phyloP scores from a whole-genome alignment of 1,284 basidiomycete genomes.

The Flammula alnicola region DNA sequence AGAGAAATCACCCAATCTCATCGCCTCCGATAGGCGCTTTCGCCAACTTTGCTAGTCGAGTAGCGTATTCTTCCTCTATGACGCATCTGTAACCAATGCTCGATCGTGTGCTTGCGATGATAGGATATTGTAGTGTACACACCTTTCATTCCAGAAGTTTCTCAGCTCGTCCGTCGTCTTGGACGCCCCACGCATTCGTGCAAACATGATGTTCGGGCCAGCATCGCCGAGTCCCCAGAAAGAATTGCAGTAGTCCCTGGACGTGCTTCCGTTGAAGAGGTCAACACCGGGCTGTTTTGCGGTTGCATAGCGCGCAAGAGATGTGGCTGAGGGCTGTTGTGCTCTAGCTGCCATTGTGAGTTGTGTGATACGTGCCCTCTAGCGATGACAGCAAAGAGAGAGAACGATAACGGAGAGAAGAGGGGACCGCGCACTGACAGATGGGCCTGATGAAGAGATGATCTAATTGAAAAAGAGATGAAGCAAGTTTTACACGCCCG shows the following conservation, averaged over 20 bases:
- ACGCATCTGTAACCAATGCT: slow-evolving; percentile 52
- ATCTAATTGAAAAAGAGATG: slow-evolving; percentile 10
- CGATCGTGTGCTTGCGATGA: slow-evolving; percentile 12
- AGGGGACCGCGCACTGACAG: slow-evolving; percentile 13
- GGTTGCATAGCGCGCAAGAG: slow-evolving; percentile 64
- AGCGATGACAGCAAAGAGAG: slow-evolving; percentile 1
- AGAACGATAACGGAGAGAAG: slow-evolving; percentile 10
- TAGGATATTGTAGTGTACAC: slow-evolving; percentile 26
- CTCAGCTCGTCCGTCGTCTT: slow-evolving; percentile 90
- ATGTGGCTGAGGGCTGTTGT: slow-evolving; percentile 66
- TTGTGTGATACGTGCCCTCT: not conserved
- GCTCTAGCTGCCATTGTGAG: slow-evolving; percentile 57
- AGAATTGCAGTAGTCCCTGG: slow-evolving; percentile 89
- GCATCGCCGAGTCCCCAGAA: slow-evolving; percentile 93
- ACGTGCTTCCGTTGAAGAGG: slow-evolving; percentile 43
- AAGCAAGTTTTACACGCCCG: slow-evolving; percentile 7
- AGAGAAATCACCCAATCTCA: slow-evolving; percentile 81
- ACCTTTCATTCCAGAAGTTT: slow-evolving; percentile 91
- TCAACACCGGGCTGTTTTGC: slow-evolving; percentile 54
- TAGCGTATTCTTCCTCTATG: slow-evolving; percentile 96
- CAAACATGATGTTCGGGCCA: slow-evolving; percentile 89
- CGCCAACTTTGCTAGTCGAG: slow-evolving; percentile 82
- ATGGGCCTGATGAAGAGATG: slow-evolving; percentile 22
- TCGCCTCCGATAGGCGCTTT: slow-evolving; percentile 81
- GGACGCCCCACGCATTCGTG: slow-evolving; percentile 81